A percentile compares a stretch with the other conserved stretches of the same genome.
Conservation (phyloP, 164 flowering plant species). For the Litsea cubeba region DNA sequence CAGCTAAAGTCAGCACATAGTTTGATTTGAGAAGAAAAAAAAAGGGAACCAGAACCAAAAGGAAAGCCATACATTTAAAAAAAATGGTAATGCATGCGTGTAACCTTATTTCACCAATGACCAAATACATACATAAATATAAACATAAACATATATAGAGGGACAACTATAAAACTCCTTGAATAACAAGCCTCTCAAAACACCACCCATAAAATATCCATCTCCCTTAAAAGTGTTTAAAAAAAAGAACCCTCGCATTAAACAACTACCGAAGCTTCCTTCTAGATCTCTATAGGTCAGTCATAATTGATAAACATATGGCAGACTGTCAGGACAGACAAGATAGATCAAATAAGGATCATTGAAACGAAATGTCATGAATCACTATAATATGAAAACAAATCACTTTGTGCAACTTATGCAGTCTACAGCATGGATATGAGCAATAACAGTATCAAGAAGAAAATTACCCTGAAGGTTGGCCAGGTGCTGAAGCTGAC, state of each 20-base stretch:
- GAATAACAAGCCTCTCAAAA: too few species aligned
- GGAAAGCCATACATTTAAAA: background rate
- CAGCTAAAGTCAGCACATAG: background rate
- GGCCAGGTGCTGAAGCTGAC: conserved; percentile 70
- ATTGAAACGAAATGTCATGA: background rate
- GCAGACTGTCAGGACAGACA: background rate
- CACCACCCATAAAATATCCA: too few species aligned
- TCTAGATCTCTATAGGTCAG: too few species aligned
- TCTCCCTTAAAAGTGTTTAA: too few species aligned
- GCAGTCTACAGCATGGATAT: background rate
- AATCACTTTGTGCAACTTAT: too few species aligned
- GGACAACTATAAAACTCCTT: too few species aligned
- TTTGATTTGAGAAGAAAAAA: background rate
- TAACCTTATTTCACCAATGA: too few species aligned
- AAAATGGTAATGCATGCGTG: too few species aligned
- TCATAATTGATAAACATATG: background rate
- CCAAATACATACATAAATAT: too few species aligned
- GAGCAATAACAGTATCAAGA: background rate
- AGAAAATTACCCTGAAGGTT: conserved; percentile 71
- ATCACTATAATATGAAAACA: background rate
- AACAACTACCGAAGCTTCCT: background rate
- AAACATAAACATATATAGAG: too few species aligned
- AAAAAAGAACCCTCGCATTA: background rate
- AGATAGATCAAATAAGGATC: background rate
- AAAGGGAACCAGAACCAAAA: background rate